phyloP scores from a whole-genome alignment of 345 rosid genomes.

The Populus ilicifolia region DNA sequence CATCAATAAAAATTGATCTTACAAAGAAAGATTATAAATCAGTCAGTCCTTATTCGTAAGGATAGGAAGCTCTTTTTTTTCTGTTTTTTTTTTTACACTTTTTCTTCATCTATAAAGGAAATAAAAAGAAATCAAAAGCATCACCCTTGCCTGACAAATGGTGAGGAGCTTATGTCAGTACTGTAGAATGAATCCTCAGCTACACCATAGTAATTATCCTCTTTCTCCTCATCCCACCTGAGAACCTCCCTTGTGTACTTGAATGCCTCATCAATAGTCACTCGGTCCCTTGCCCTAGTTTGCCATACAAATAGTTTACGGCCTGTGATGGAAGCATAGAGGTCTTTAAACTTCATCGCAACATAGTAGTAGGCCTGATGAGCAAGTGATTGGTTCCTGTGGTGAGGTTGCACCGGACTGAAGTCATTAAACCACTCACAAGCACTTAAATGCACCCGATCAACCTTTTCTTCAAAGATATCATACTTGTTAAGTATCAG shows the following conservation, averaged over 20 bases:
- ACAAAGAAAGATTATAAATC: not conserved
- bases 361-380: constrained; percentile 92
- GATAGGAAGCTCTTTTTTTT: not conserved
- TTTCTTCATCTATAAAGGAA: not conserved
- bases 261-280: constrained; percentile 73
- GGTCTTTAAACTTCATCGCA: constrained; percentile 91
- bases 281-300: constrained; percentile 72
- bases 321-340: constrained; percentile 66
- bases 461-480: constrained; percentile 79
- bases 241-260: constrained; percentile 89
- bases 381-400: constrained; percentile 66
- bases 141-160: constrained; percentile 53
- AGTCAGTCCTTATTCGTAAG: not conserved
- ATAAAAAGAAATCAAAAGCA: not conserved
- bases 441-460: constrained; percentile 50
- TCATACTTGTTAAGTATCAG: constrained; percentile 91
- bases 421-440: constrained; percentile 93
- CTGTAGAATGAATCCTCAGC: constrained; percentile 89
- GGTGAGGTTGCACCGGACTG: constrained; percentile 61
- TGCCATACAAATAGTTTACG: constrained; percentile 95
- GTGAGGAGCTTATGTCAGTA: constrained; percentile 89
- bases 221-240: constrained; percentile 97
- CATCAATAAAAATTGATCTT: not conserved
- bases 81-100: constrained; percentile 7
- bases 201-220: constrained; percentile 60